Evolutionary conservation across 441 rosid genomes (phyloP).

Genomic region (Pelargonium fulgidum): DNA sequence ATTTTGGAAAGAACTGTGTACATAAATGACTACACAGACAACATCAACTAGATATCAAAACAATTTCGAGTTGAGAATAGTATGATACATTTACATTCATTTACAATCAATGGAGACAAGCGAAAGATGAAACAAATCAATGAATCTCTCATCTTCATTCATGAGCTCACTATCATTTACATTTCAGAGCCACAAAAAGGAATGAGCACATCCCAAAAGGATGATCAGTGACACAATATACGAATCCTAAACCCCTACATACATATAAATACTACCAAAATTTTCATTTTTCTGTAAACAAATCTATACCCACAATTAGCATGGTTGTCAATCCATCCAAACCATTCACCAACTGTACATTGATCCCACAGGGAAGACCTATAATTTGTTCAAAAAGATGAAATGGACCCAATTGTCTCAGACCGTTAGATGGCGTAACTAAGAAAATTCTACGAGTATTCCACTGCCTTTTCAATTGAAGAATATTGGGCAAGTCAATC

Average conservation of each 20-base stretch:
- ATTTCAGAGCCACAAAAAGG: not conserved
- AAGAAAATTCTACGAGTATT: too few species aligned
- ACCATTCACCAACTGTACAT: not conserved
- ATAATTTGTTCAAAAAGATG: not conserved
- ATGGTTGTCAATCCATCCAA: not conserved
- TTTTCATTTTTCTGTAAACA: conserved; percentile 2
- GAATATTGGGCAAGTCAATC: not conserved
- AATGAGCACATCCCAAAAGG: not conserved
- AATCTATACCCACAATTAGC: not conserved
- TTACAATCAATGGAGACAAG: too few species aligned
- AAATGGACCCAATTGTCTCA: not conserved
- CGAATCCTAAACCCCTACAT: conserved; percentile 8
- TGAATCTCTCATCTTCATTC: not conserved
- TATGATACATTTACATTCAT: too few species aligned
- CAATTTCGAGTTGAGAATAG: too few species aligned
- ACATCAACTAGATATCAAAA: too few species aligned
- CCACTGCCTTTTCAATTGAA: not conserved
- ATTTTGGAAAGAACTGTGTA: too few species aligned
- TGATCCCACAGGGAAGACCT: not conserved
- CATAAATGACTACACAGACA: too few species aligned
- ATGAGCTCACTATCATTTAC: not conserved
- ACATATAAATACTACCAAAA: conserved; percentile 4
- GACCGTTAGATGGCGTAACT: too few species aligned
- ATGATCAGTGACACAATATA: not conserved
- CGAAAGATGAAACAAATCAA: too few species aligned